Percentiles rank a stretch among this genome's conserved stretches.
Conservation (phyloP, 2,329 filamentous ascomycete genomes). For the Ceratocystis cacaofunesta region DNA sequence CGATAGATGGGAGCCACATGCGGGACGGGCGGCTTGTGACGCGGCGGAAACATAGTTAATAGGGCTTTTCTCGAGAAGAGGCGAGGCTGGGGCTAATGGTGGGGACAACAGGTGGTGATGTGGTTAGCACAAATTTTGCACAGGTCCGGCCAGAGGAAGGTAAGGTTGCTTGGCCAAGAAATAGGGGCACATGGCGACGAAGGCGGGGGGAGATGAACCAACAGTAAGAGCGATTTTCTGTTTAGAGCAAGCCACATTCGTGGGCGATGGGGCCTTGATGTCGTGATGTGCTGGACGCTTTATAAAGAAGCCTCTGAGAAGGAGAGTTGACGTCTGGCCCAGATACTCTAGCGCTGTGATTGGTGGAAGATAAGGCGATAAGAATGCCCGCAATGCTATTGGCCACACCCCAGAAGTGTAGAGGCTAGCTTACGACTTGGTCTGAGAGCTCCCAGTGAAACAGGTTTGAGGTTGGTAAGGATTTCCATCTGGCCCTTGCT, state of each 20-base stretch:
- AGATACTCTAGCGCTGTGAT: background rate
- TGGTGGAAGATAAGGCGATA: background rate
- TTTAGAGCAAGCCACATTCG: no score
- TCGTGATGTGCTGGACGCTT: no score
- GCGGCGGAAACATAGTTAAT: slow-evolving; percentile 8
- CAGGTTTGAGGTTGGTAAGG: background rate
- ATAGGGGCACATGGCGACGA: no score
- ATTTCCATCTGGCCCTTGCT: background rate
- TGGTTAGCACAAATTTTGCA: background rate
- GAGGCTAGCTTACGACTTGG: background rate
- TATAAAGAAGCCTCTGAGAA: no score
- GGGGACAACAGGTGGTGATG: background rate
- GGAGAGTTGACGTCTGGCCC: no score
- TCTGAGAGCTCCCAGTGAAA: background rate
- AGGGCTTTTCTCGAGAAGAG: background rate
- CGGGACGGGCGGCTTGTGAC: slow-evolving; percentile 28
- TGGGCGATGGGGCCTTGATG: no score
- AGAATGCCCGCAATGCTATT: background rate
- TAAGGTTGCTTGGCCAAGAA: no score
- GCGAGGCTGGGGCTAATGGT: background rate
- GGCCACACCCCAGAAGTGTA: no score
- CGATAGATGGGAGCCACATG: slow-evolving; percentile 54
- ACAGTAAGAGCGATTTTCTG: no score
- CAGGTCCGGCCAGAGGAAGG: no score
- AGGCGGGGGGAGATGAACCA: no score